Evolutionary conservation across 169 alveolate species (phyloP), one percentile per base, ranked within the genome.

Genomic region (Plasmodium gonderi): DNA sequence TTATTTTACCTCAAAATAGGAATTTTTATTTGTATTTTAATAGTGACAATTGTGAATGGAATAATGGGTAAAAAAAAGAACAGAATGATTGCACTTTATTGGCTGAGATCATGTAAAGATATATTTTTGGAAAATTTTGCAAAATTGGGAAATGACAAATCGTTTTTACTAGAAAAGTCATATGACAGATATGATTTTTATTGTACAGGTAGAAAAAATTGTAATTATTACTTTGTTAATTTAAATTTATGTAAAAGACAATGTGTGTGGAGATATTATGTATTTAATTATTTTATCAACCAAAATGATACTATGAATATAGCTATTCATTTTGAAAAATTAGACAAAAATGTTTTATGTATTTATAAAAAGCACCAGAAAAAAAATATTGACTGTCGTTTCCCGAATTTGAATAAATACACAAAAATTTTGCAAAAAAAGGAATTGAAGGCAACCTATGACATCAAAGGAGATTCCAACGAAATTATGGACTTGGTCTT

Each of bases 201-300:
- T 26, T 74, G 93, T 1, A 87, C 93, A 17, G 93, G 93, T 38
- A 75, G 93, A 75, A 87, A 87, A 29, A 75, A 87, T 31, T 87
- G 93, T 45, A 87, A 87, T 45, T 87, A 75, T 38, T 87, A 87
- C 68, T 74, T 76, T 23, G 93, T 49, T 29, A 87, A 75, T 42
- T 77, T 87, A 87, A 54, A 54, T 38, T 77, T 87, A 77, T 51
- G 64, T 45, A 76, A 64, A 51, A 87, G 93, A 20, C 93, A 87
- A 60, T 87, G 93, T n/a, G 0, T 87, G 31, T 87, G 93, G 93
- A 87, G 93, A 47, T 87, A 87, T 76, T 87, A 60, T 67, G 17
- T 87, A 5, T 76, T 87, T 1, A 75, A 60, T 76, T 79, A 87
- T 87, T 76, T 87, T 64, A 31, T 77, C 1, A 77, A 77, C 0